These are phyloP conservation scores for Salix caprea DNA, from an alignment of 345 rosid genomes.

Conservation along the genomic window DNA sequence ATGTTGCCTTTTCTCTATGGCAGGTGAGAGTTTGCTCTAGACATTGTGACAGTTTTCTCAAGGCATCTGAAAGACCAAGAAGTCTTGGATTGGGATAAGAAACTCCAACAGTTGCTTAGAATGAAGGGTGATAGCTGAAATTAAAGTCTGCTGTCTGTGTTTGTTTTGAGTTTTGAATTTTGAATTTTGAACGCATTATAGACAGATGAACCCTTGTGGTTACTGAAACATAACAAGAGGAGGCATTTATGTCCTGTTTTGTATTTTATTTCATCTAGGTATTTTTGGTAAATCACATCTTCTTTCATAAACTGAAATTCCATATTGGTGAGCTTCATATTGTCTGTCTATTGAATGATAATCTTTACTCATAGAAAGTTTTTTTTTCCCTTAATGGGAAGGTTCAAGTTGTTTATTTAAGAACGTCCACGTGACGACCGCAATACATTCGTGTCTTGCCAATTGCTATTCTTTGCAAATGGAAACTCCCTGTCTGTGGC, in stretches of 20 bases:
- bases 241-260: neutral
- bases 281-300: neutral
- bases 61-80: neutral
- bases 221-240: neutral
- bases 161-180: neutral
- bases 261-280: neutral
- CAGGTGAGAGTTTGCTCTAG: neutral
- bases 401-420: neutral
- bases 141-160: neutral
- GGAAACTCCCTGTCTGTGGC: conserved; percentile 13
- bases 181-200: neutral
- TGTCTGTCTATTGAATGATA: neutral
- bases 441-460: neutral
- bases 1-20: neutral
- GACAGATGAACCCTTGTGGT: neutral
- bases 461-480: conserved; percentile 11
- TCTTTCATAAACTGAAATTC: no score
- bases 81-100: conserved; percentile 1
- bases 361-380: neutral
- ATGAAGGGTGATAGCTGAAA: neutral
- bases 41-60: neutral
- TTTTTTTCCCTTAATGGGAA: neutral
- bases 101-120: neutral
- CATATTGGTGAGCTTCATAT: neutral
- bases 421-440: neutral